These are phyloP conservation scores for Lipomyces orientalis DNA, from an alignment of 805 yeast species.

Conservation along the genomic window DNA sequence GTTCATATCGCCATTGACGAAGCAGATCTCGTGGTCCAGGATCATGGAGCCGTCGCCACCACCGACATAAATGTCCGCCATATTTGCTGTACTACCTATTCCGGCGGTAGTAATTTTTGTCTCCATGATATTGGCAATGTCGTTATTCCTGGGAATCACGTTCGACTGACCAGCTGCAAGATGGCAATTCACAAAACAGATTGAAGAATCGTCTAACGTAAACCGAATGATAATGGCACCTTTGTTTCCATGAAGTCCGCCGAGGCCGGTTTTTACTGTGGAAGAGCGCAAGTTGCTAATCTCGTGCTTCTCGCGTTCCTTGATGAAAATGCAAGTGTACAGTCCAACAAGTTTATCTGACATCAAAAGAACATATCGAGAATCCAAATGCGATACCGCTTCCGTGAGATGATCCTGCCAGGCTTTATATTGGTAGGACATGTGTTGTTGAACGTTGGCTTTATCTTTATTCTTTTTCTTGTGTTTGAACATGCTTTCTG, in stretches of 20 bases:
- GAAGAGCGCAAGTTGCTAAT: conserved; percentile 71
- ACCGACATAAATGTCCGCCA: conserved; percentile 41
- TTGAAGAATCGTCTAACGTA: conserved; percentile 64
- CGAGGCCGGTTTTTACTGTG: conserved; percentile 88
- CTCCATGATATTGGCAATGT: conserved; percentile 74
- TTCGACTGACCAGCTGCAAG: conserved; percentile 91
- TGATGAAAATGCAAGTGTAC: conserved; percentile 69
- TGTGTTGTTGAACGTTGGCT: conserved; percentile 43
- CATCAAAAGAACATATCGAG: conserved; percentile 62
- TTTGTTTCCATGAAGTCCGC: conserved; percentile 79
- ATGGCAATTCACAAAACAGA: conserved; percentile 85
- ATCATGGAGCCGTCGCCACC: conserved; percentile 57
- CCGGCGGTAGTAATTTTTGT: conserved; percentile 49
- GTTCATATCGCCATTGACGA: conserved; percentile 95
- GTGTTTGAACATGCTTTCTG: conserved; percentile 55
- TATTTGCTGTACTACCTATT: conserved; percentile 9
- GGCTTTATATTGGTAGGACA: conserved; percentile 47
- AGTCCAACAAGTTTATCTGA: conserved; percentile 88
- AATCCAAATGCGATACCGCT: conserved; percentile 39
- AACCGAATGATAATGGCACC: conserved; percentile 81
- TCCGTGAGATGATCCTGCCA: conserved; percentile 44
- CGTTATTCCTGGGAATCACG: conserved; percentile 81
- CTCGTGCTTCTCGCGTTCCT: conserved; percentile 56
- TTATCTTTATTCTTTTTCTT: conserved; percentile 57
- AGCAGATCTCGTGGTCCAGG: conserved; percentile 77